Conservation (phyloP, 2,329 filamentous ascomycete genomes). For the Chaetomium olivaceum region DNA sequence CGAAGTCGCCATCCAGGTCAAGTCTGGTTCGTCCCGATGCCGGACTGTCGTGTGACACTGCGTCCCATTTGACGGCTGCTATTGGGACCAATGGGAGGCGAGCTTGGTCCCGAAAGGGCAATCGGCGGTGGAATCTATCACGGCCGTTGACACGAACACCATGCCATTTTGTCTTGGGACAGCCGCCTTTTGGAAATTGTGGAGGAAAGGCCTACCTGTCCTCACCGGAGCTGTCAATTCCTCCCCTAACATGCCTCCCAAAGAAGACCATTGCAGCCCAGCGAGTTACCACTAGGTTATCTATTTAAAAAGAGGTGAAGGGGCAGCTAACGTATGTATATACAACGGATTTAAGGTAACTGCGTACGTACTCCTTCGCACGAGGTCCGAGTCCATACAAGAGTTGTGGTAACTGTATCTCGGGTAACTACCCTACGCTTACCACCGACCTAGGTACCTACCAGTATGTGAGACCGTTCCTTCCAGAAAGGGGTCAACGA, state of each 20-base stretch:
- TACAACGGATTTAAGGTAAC: too few species aligned
- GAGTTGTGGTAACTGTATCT: too few species aligned
- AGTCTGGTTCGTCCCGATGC: neutral
- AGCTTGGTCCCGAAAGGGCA: conserved; percentile 31
- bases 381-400: too few species aligned
- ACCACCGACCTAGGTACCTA: too few species aligned
- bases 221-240: neutral
- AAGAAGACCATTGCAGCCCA: too few species aligned
- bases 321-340: too few species aligned
- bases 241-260: too few species aligned
- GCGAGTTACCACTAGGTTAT: neutral
- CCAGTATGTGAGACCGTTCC: neutral
- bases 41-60: neutral
- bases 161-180: neutral
- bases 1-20: neutral
- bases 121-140: conserved; percentile 5
- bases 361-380: too few species aligned
- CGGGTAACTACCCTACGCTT: too few species aligned
- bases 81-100: conserved; percentile 14
- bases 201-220: neutral
- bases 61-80: neutral
- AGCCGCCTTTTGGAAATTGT: neutral
- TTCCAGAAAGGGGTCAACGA: neutral
- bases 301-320: too few species aligned
- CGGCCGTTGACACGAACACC: neutral